Conservation (phyloP, 2,329 filamentous ascomycete species). For the Amesomyces nigricolor region DNA sequence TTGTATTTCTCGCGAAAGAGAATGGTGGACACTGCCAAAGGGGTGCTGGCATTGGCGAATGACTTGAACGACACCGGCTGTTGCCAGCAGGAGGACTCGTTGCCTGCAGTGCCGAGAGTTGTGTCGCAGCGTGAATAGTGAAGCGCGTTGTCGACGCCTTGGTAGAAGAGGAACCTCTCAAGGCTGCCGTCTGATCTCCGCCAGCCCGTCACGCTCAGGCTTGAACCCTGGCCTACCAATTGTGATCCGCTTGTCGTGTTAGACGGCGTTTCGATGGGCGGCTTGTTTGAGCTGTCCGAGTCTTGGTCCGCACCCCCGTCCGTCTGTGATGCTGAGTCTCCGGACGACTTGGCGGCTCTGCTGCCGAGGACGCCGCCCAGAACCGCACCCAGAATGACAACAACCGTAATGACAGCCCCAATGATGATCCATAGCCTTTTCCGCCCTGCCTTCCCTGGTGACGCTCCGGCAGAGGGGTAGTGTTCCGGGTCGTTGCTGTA, state of each 20-base stretch:
- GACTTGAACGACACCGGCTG: not conserved
- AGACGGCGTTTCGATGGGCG: not conserved
- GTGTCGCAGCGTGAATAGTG: conserved; percentile 15
- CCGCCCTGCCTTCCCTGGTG: not conserved
- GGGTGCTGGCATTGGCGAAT: conserved; percentile 3
- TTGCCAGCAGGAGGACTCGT: conserved; percentile 17
- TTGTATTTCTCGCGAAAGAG: conserved; percentile 9
- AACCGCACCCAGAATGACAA: conserved; percentile 12
- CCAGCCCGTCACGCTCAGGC: conserved; percentile 16
- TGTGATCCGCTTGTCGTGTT: not conserved
- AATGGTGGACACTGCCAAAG: conserved; percentile 5
- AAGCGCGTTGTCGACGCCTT: conserved; percentile 12
- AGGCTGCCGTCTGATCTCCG: conserved; percentile 12
- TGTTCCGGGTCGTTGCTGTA: not conserved
- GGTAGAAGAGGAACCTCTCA: conserved; percentile 19
- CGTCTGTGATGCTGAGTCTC: not conserved
- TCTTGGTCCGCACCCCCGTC: not conserved
- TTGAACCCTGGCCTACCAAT: conserved; percentile 13
- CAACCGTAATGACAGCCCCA: not conserved
- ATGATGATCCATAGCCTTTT: conserved; percentile 8
- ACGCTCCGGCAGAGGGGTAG: not conserved
- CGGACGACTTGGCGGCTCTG: conserved; percentile 4
- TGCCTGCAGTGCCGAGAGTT: not conserved
- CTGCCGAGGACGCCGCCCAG: conserved; percentile 17
- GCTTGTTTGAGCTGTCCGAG: not conserved